Conservation (phyloP, 2,329 filamentous ascomycete species). For the Colletotrichum incanum region DNA sequence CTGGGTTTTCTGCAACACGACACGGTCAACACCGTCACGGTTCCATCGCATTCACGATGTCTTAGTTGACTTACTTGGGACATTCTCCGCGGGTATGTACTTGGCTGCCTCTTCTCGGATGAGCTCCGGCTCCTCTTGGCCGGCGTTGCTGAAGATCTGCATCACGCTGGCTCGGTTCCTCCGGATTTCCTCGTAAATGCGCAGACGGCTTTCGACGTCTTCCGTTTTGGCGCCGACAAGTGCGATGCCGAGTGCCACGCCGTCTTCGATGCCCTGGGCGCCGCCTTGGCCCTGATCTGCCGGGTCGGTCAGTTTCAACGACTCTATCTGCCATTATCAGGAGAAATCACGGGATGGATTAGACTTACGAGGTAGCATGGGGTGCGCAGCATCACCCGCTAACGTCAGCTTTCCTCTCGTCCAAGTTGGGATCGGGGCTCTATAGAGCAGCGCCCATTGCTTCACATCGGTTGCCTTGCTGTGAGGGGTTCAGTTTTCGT, state of each 20-base stretch:
- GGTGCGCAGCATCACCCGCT: constrained; percentile 56
- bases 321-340: constrained; percentile 11
- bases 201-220: constrained; percentile 47
- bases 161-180: constrained; percentile 53
- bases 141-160: constrained; percentile 57
- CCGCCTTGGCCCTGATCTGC: constrained; percentile 58
- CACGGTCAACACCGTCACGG: background rate
- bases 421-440: constrained; percentile 52
- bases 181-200: constrained; percentile 47
- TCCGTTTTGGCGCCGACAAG: constrained; percentile 46
- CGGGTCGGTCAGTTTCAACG: background rate
- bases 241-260: constrained; percentile 50
- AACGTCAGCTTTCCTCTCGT: constrained; percentile 51
- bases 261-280: constrained; percentile 56
- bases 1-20: constrained; percentile 28
- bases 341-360: too few species aligned
- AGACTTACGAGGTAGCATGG: constrained; percentile 55
- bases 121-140: constrained; percentile 51
- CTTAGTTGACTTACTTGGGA: constrained; percentile 49
- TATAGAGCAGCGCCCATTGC: constrained; percentile 55
- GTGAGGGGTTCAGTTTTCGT: background rate
- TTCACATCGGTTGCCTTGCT: constrained; percentile 55
- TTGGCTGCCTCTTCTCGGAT: constrained; percentile 50
- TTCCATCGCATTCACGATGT: background rate
- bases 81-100: constrained; percentile 49